Percentiles rank a stretch among this genome's conserved stretches.
Evolutionary conservation across 139 green algal genomes (phyloP).

Genomic region (Chlamydomonas asymmetrica): DNA sequence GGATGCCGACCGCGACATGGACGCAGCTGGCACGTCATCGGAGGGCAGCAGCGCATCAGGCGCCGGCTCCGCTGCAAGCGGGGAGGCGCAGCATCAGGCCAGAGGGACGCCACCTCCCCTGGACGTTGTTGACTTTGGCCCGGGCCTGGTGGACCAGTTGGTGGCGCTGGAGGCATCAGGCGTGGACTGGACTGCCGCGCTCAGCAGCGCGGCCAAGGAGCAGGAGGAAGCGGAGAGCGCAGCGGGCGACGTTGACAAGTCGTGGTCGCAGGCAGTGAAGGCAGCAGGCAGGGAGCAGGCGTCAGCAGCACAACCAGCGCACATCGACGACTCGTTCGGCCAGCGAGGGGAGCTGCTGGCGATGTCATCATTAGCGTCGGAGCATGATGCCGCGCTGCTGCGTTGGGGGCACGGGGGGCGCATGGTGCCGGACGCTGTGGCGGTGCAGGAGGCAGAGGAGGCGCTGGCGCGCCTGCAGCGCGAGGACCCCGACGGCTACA

Average conservation of each 20-base stretch:
- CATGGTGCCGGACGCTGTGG: too few relatives aligned
- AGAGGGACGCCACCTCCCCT: not conserved
- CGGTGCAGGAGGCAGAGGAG: too few relatives aligned
- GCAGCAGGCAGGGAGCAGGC: not conserved
- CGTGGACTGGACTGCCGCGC: constrained; percentile 7
- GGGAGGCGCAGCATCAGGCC: constrained; percentile 7
- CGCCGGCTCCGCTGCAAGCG: not conserved
- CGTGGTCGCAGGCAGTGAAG: not conserved
- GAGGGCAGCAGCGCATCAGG: not conserved
- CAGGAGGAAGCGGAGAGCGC: not conserved
- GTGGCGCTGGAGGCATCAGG: constrained; percentile 21
- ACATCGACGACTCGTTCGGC: not conserved
- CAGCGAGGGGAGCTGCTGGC: not conserved
- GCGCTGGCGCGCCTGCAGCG: too few relatives aligned
- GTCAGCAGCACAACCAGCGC: not conserved
- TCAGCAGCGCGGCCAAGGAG: not conserved
- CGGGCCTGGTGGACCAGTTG: constrained; percentile 31
- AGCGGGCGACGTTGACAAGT: not conserved
- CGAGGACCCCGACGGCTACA: too few relatives aligned
- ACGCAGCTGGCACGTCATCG: not conserved
- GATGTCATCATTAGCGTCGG: not conserved
- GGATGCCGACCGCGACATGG: not conserved
- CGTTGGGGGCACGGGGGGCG: too few relatives aligned
- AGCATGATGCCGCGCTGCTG: not conserved
- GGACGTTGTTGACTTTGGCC: constrained; percentile 4